Evolutionary conservation across 257 asterid genomes (phyloP).

Genomic region (Solanum piurae): DNA sequence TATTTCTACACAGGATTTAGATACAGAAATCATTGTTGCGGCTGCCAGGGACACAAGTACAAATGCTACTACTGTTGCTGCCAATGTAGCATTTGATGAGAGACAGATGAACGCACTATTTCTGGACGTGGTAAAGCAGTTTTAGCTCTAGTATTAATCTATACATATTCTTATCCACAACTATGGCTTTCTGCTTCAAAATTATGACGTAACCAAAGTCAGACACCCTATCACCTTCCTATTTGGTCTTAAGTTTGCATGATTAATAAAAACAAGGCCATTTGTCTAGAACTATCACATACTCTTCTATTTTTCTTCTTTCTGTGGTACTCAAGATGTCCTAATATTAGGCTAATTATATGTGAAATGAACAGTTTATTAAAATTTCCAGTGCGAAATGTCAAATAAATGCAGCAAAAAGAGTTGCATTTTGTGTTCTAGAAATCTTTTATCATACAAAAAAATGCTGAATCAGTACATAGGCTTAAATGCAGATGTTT

Average conservation of each 20-base stretch:
- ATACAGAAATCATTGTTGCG: conserved; percentile 86
- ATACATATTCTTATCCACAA: background rate
- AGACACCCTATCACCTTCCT: background rate
- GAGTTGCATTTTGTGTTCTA: background rate
- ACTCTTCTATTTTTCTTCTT: background rate
- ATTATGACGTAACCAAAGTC: background rate
- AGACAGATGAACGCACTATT: conserved; percentile 92
- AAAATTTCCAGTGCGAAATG: background rate
- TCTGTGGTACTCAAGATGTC: background rate
- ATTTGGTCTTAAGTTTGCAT: background rate
- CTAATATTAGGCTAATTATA: background rate
- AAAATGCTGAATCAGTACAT: background rate
- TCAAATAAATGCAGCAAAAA: background rate
- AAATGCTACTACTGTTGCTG: conserved; percentile 75
- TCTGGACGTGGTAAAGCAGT: conserved; percentile 69
- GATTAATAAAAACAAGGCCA: background rate
- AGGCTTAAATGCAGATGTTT: background rate
- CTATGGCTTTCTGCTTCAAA: background rate
- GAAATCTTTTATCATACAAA: background rate
- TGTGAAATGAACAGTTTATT: background rate
- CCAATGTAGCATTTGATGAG: conserved; percentile 73
- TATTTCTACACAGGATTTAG: conserved; percentile 52
- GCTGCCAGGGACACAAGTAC: conserved; percentile 61
- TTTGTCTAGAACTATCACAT: background rate
- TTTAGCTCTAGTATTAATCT: background rate